Conservation (phyloP, 2,329 filamentous ascomycete species). For the Achaetomium macrosporum region DNA sequence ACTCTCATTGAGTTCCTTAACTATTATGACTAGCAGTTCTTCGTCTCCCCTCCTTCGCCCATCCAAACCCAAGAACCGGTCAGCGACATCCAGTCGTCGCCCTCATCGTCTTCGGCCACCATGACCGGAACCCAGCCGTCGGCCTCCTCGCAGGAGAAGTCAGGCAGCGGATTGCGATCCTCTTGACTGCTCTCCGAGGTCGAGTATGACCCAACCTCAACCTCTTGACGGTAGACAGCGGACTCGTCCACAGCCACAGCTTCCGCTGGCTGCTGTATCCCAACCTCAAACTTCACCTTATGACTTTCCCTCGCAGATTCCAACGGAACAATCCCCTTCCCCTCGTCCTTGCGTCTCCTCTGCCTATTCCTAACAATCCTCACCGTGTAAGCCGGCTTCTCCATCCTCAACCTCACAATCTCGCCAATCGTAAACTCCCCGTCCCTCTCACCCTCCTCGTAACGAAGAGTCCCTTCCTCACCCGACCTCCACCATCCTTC, state of each 20-base stretch:
- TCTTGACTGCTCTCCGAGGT: constrained; percentile 1
- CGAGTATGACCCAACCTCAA: not conserved
- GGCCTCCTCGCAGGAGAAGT: constrained; percentile 4
- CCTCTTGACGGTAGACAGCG: not conserved
- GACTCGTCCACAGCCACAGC: not conserved
- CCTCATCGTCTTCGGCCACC: constrained; percentile 8
- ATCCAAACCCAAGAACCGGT: constrained; percentile 15
- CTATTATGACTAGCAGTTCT: not conserved
- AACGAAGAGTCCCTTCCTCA: not conserved
- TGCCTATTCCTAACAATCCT: not conserved
- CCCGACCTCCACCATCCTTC: not conserved
- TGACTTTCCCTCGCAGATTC: not conserved
- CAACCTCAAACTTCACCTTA: not conserved
- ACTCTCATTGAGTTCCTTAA: not conserved
- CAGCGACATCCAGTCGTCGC: constrained; percentile 15
- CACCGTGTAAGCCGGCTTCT: not conserved
- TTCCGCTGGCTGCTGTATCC: not conserved
- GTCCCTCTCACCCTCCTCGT: constrained; percentile 2
- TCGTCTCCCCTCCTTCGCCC: not conserved
- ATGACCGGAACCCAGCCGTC: constrained; percentile 15
- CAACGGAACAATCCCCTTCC: not conserved
- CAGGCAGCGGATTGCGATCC: not conserved
- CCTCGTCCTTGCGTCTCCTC: not conserved
- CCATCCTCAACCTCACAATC: not conserved
- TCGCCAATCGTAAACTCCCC: not conserved